These are phyloP conservation scores for Articulospora tetracladia DNA, from an alignment of 495 filamentous ascomycete species.

Conservation along the genomic window DNA sequence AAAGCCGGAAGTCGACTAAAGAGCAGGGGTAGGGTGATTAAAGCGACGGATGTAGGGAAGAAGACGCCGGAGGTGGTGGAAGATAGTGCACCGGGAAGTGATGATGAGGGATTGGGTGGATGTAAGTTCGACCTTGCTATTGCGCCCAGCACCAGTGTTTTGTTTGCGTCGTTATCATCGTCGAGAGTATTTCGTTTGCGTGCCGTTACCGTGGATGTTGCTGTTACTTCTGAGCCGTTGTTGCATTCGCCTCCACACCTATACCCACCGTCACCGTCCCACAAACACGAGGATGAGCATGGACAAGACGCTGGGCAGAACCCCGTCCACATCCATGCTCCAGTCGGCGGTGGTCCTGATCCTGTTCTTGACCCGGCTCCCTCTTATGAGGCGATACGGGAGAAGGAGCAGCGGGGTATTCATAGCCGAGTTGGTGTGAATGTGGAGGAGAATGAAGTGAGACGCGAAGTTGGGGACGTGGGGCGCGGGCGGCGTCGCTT, in stretches of 20 bases:
- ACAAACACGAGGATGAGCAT: constrained; percentile 1
- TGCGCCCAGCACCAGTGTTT: not conserved
- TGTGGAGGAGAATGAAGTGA: not conserved
- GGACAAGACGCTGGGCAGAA: not conserved
- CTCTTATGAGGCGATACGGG: not conserved
- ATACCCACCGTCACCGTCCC: not conserved
- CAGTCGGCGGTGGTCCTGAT: not conserved
- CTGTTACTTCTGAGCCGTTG: not conserved
- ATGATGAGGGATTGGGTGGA: constrained; percentile 87
- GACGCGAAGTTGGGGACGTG: not conserved
- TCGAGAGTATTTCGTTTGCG: not conserved
- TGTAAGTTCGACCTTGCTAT: constrained; percentile 58
- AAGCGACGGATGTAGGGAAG: constrained; percentile 30
- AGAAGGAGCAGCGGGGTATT: not conserved
- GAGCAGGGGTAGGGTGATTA: constrained; percentile 55
- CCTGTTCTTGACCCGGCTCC: not conserved
- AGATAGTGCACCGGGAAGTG: constrained; percentile 60
- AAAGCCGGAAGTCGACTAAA: constrained; percentile 36
- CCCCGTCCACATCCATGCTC: not conserved
- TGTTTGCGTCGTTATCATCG: not conserved
- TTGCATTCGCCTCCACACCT: not conserved
- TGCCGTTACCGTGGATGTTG: not conserved
- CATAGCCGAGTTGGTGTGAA: not conserved
- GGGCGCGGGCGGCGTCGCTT: not conserved
- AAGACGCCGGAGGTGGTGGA: constrained; percentile 37